These are phyloP conservation scores for Rosa persica DNA, from an alignment of 306 rosid genomes.

Conservation along the genomic window DNA sequence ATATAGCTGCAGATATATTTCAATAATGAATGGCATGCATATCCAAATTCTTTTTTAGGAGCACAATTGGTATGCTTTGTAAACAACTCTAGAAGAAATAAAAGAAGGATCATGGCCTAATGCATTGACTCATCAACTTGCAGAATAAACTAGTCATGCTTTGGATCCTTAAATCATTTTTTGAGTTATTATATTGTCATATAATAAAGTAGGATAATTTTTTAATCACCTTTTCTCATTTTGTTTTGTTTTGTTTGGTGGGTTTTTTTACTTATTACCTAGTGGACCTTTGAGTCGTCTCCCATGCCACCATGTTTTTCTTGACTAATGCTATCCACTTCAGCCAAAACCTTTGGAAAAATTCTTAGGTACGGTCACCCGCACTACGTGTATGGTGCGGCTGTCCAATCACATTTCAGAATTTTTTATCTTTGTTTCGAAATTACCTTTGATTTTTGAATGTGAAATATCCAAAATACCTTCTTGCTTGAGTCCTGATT, in stretches of 20 bases:
- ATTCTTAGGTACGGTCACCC: too few species aligned
- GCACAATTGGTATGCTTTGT: constrained; percentile 20
- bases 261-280: constrained; percentile 23
- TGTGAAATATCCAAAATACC: too few species aligned
- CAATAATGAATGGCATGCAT: constrained; percentile 17
- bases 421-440: too few species aligned
- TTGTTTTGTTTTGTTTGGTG: constrained; percentile 20
- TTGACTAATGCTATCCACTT: constrained; percentile 35
- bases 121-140: constrained; percentile 32
- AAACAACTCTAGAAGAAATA: constrained; percentile 8
- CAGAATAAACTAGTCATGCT: constrained; percentile 15
- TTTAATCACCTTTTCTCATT: background rate
- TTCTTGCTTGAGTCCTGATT: too few species aligned
- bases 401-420: too few species aligned
- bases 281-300: constrained; percentile 17
- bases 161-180: constrained; percentile 26
- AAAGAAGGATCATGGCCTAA: constrained; percentile 19
- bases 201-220: background rate
- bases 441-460: too few species aligned
- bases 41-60: constrained; percentile 2
- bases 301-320: constrained; percentile 21
- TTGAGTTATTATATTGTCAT: background rate
- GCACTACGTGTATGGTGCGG: too few species aligned
- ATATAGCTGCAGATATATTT: background rate
- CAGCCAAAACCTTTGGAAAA: too few species aligned